Evolutionary conservation across 2,329 filamentous ascomycete species (phyloP).

Genomic region (Helminthosporium solani): DNA sequence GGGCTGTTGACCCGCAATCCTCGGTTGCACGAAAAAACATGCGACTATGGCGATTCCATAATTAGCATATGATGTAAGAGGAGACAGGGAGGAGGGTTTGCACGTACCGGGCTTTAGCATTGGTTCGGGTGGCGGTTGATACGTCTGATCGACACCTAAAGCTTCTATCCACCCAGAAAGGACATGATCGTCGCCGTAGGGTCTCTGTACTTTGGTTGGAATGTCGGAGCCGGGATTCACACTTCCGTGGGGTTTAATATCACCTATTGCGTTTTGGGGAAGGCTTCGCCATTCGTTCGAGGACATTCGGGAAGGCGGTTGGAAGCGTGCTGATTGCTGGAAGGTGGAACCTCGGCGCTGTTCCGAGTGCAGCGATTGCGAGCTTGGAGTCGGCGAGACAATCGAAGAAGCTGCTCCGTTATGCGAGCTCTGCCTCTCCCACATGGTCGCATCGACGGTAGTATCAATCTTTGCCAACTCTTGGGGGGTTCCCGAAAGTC

Average conservation of each 20-base stretch:
- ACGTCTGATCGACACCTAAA: constrained; percentile 81
- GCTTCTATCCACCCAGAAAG: constrained; percentile 87
- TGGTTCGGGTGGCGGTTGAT: constrained; percentile 75
- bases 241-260: constrained; percentile 49
- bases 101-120: constrained; percentile 64
- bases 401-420: constrained; percentile 59
- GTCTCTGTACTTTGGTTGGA: constrained; percentile 56
- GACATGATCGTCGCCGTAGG: constrained; percentile 62
- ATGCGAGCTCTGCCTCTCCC: constrained; percentile 55
- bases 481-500: constrained; percentile 66
- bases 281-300: constrained; percentile 61
- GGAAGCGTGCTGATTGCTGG: constrained; percentile 48
- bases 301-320: constrained; percentile 46
- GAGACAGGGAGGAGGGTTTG: constrained; percentile 7
- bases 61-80: constrained; percentile 34
- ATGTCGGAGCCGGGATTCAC: constrained; percentile 51
- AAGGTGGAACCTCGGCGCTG: constrained; percentile 45
- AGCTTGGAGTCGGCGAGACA: constrained; percentile 52
- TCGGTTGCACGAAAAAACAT: constrained; percentile 78
- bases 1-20: constrained; percentile 50
- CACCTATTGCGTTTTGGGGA: constrained; percentile 54
- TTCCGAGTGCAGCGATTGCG: constrained; percentile 46
- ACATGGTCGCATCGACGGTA: constrained; percentile 44
- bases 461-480: constrained; percentile 58
- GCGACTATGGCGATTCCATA: constrained; percentile 57